A percentile compares a stretch with the other conserved stretches of the same genome.
These are phyloP conservation scores for Malassezia nana DNA, from an alignment of 1,284 basidiomycete genomes.

Conservation along the genomic window DNA sequence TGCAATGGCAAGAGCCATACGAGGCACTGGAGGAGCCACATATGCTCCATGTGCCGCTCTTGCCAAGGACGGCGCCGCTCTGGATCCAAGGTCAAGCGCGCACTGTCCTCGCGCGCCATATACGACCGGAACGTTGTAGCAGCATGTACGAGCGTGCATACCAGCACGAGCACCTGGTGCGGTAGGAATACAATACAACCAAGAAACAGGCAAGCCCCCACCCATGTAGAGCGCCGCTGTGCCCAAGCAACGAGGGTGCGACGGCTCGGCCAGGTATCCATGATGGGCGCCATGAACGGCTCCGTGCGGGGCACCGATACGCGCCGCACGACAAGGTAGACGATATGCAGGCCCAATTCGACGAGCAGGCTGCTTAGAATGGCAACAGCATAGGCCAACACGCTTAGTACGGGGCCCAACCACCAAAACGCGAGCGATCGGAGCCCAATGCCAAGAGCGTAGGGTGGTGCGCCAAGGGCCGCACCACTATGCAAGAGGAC, in stretches of 20 bases:
- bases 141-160: constrained; percentile 67
- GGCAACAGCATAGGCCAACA: constrained; percentile 13
- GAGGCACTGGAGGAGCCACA: constrained; percentile 51
- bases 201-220: constrained; percentile 51
- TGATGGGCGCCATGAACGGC: background rate
- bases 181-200: constrained; percentile 67
- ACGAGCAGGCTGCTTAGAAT: background rate
- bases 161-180: constrained; percentile 78
- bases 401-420: constrained; percentile 17
- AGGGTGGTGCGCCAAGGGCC: background rate
- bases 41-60: constrained; percentile 17
- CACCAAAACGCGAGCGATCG: background rate
- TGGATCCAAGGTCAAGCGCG: background rate
- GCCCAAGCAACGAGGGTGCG: background rate
- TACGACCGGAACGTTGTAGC: constrained; percentile 36
- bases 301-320: background rate
- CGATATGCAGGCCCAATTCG: background rate
- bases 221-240: background rate
- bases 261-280: background rate
- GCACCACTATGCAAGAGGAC: background rate
- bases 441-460: constrained; percentile 6
- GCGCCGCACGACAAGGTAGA: background rate
- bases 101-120: background rate
- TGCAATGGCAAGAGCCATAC: constrained; percentile 73
- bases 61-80: background rate